A percentile compares a stretch with the other conserved stretches of the same genome.
phyloP scores from a whole-genome alignment of 331 rosid species.

The Ulmus americana region DNA sequence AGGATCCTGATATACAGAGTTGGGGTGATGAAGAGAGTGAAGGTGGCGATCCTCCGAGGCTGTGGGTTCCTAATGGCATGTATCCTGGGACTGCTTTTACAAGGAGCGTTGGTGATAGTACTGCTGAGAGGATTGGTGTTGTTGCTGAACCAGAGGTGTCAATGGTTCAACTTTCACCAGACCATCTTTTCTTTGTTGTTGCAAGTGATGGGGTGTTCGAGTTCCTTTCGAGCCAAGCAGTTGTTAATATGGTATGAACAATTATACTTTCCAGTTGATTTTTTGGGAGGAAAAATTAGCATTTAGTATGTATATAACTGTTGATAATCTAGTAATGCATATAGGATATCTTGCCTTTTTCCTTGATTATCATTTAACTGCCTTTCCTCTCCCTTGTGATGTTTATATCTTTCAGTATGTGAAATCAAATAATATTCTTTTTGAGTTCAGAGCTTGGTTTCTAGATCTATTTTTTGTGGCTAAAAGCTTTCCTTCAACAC shows the following conservation, averaged over 20 bases:
- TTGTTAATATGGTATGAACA: slow-evolving; percentile 72
- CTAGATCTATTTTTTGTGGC: too few relatives aligned
- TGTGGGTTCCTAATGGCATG: slow-evolving; percentile 76
- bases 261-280: neutral
- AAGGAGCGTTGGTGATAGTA: slow-evolving; percentile 86
- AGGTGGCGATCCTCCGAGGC: slow-evolving; percentile 83
- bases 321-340: too few relatives aligned
- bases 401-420: too few relatives aligned
- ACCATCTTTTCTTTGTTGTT: slow-evolving; percentile 79
- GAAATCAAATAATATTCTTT: too few relatives aligned
- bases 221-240: slow-evolving; percentile 85
- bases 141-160: slow-evolving; percentile 78
- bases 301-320: too few relatives aligned
- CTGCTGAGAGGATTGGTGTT: slow-evolving; percentile 87
- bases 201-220: slow-evolving; percentile 98
- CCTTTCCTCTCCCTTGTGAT: too few relatives aligned
- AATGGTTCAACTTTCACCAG: slow-evolving; percentile 54
- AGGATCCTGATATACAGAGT: slow-evolving; percentile 68
- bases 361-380: too few relatives aligned
- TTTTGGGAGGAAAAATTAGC: too few relatives aligned
- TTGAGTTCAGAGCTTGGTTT: too few relatives aligned
- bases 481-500: neutral
- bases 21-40: slow-evolving; percentile 94
- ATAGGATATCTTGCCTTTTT: too few relatives aligned
- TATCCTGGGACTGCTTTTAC: slow-evolving; percentile 96